Evolutionary conservation across 257 asterid genomes (phyloP), one percentile per base, ranked within the genome.

Genomic region (Verbena officinalis): DNA sequence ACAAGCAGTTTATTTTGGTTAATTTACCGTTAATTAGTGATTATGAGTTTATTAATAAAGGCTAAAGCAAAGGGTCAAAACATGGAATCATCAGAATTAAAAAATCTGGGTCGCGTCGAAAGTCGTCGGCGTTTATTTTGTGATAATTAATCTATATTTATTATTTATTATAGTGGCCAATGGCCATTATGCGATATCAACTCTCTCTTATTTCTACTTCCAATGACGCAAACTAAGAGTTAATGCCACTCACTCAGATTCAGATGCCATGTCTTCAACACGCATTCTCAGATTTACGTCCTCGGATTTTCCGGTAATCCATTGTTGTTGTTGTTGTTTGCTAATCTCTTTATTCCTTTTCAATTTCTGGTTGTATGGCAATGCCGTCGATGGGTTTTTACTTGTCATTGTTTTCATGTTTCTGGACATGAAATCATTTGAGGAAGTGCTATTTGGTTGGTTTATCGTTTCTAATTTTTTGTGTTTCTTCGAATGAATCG

Each of bases 251-350:
- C 67, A 43, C 67, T 42, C 79, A 73, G 77, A 78, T 69, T 78
- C 83, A 78, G 79, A 78, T 73, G 77, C 71, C 74, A 77, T 73
- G 71, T 17, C 62, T 69, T 55, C 71, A 55, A 46, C 21, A 38
- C 23, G 43, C 67, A 42, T 67, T 60, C 66, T 77, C 45, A 73
- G 77, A 73, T 77, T 77, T 40, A 55, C 78, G 70, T 33, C 81
- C 10, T 60, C 77, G 59, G 76, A 77, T 77, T 74, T 73, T 77
- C 77, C 40, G 79, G 79, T 78, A 36, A 48, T 19, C 53, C 46
- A 49, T n/a, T n/a, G 20, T 42, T 36, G 20, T 44, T 50, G 2
- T 58, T 30, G 10, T 31, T 9, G 12, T 62, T 3, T 40, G 15
- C 53, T 30, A 0, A 30, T 40, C 13, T 49, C 40, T 34, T 7